These are phyloP conservation scores for Salix purpurea DNA, from an alignment of 345 rosid species.

Conservation along the genomic window DNA sequence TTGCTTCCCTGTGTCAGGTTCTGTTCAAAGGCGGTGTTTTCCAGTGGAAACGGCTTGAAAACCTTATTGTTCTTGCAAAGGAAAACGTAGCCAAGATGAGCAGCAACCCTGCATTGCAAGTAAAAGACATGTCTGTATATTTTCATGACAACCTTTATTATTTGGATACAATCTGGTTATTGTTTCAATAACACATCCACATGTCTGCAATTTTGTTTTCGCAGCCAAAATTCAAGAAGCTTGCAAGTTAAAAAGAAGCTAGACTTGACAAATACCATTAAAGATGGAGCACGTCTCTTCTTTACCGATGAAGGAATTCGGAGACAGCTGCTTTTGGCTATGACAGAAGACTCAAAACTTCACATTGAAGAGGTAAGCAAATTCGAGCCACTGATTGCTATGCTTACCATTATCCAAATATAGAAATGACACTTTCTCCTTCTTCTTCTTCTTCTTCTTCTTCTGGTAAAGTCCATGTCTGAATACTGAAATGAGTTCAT, in stretches of 20 bases:
- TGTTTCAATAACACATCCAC: slow-evolving; percentile 1
- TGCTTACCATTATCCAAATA: slow-evolving; percentile 1
- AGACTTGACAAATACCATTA: slow-evolving; percentile 81
- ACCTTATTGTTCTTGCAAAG: slow-evolving; percentile 84
- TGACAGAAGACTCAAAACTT: slow-evolving; percentile 93
- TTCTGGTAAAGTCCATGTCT: too few species aligned
- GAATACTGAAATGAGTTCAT: background rate
- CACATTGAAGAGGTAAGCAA: slow-evolving; percentile 76
- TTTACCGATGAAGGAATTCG: slow-evolving; percentile 79
- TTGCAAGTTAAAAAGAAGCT: slow-evolving; percentile 49
- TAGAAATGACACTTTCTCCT: slow-evolving; percentile 5
- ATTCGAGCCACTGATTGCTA: background rate
- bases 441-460: background rate
- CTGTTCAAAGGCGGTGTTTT: slow-evolving; percentile 81
- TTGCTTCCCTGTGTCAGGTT: slow-evolving; percentile 43
- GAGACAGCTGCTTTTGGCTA: slow-evolving; percentile 83
- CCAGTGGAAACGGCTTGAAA: slow-evolving; percentile 94
- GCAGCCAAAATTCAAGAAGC: slow-evolving; percentile 46
- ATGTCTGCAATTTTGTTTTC: background rate
- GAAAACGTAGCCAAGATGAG: slow-evolving; percentile 93
- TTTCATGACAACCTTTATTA: slow-evolving; percentile 1
- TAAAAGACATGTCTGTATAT: slow-evolving; percentile 45
- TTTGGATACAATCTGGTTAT: background rate
- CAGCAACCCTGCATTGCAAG: slow-evolving; percentile 76
- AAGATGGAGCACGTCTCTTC: slow-evolving; percentile 93